phyloP scores from a whole-genome alignment of 1,284 basidiomycete species.

The Wallemia ichthyophaga region DNA sequence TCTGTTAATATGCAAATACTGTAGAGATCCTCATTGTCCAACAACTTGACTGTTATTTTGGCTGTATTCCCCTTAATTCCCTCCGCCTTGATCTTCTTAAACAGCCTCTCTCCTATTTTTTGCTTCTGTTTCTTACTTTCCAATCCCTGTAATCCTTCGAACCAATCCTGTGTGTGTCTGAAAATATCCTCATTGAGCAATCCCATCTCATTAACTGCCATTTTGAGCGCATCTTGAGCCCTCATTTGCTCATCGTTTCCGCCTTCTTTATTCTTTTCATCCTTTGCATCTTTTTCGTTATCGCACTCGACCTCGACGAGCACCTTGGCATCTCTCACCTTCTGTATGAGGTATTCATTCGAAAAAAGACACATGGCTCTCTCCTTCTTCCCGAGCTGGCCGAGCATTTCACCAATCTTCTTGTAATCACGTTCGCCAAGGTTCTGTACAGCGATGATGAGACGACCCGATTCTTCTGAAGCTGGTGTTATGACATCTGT shows the following conservation, averaged over 20 bases:
- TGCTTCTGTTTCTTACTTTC: constrained; percentile 43
- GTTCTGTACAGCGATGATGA: not conserved
- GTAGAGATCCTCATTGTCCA: constrained; percentile 55
- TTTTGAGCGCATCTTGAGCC: constrained; percentile 1
- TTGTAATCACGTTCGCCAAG: not conserved
- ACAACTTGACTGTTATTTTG: constrained; percentile 50
- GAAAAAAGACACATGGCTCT: constrained; percentile 72
- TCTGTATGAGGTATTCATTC: constrained; percentile 38
- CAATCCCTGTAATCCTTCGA: constrained; percentile 35
- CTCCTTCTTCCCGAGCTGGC: constrained; percentile 58
- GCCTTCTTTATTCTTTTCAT: not conserved
- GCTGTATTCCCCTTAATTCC: constrained; percentile 17
- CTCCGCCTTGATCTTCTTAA: constrained; percentile 5
- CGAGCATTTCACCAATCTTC: constrained; percentile 38
- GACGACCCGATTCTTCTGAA: not conserved
- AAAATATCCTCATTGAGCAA: constrained; percentile 27
- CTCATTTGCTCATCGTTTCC: not conserved
- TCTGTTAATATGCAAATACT: constrained; percentile 59
- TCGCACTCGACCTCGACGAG: constrained; percentile 30
- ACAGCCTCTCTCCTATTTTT: constrained; percentile 38
- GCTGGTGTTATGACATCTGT: not conserved
- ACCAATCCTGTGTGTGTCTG: constrained; percentile 42
- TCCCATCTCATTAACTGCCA: constrained; percentile 6
- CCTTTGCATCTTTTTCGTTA: constrained; percentile 15
- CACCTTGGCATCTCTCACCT: constrained; percentile 48